These are phyloP conservation scores for Astathelohania contejeani DNA, from an alignment of 371 early-diverging fungal genomes.

Conservation along the genomic window DNA sequence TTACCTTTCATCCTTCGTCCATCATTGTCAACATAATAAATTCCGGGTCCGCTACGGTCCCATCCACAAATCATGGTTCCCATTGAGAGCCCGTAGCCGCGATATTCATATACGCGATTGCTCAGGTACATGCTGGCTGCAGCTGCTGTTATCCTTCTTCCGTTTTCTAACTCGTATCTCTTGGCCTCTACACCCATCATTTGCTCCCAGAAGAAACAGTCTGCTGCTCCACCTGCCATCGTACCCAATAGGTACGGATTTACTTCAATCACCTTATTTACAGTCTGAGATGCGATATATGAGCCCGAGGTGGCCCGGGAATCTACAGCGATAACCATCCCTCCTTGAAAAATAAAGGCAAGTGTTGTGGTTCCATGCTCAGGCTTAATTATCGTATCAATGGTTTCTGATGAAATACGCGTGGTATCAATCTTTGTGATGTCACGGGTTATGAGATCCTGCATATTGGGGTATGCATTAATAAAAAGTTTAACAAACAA, in stretches of 20 bases:
- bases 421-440: too few relatives aligned
- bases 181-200: slow-evolving; percentile 78
- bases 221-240: slow-evolving; percentile 99
- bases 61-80: slow-evolving; percentile 99
- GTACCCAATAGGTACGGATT: slow-evolving; percentile 95
- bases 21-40: slow-evolving; percentile 93
- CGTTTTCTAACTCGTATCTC: slow-evolving; percentile 82
- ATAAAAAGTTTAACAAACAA: too few relatives aligned
- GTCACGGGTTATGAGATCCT: too few relatives aligned
- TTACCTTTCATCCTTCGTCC: slow-evolving; percentile 76
- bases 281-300: slow-evolving; percentile 88
- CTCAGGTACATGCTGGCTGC: slow-evolving; percentile 89
- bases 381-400: not conserved
- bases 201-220: slow-evolving; percentile 97
- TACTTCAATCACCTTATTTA: slow-evolving; percentile 97
- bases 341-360: slow-evolving; percentile 87
- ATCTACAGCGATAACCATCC: slow-evolving; percentile 94
- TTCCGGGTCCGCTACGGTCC: slow-evolving; percentile 84
- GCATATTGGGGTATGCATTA: too few relatives aligned
- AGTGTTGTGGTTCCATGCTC: slow-evolving; percentile 99
- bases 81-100: slow-evolving; percentile 94
- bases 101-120: slow-evolving; percentile 87
- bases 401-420: not conserved
- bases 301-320: slow-evolving; percentile 92
- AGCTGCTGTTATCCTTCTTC: slow-evolving; percentile 86